Percentiles rank a stretch among this genome's conserved stretches.
Evolutionary conservation across 192 early-diverging fungal genomes (phyloP).

Genomic region (Coemansia sp.): DNA sequence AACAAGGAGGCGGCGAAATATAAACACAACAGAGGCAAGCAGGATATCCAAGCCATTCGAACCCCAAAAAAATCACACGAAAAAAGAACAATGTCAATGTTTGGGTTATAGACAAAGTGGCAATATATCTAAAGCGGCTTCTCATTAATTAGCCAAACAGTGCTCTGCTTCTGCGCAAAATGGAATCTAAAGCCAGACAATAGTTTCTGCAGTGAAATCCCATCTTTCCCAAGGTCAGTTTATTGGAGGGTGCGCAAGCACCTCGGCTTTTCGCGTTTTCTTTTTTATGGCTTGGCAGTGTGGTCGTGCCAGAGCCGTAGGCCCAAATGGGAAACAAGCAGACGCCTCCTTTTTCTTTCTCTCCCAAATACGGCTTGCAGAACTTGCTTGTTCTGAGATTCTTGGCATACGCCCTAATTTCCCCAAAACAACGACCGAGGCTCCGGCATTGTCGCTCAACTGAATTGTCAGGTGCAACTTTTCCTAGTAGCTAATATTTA

Average conservation of each 20-base stretch:
- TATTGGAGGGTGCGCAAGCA: not conserved
- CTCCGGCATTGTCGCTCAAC: not conserved
- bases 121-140: not conserved
- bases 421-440: not conserved
- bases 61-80: too few species aligned
- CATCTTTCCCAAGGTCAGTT: not conserved
- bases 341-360: not conserved
- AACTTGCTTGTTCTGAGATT: not conserved
- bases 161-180: not conserved
- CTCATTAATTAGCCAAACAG: slow-evolving; percentile 6
- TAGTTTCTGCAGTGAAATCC: not conserved
- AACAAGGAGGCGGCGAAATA: not conserved
- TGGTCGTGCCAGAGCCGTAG: not conserved
- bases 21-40: not conserved
- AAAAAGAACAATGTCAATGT: not conserved
- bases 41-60: too few species aligned
- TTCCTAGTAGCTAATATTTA: slow-evolving; percentile 4
- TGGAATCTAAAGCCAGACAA: not conserved
- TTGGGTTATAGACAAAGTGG: not conserved
- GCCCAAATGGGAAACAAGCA: not conserved
- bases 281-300: not conserved
- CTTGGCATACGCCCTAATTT: not conserved
- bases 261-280: slow-evolving; percentile 1
- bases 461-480: not conserved
- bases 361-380: slow-evolving; percentile 1